Percentiles rank a stretch among this genome's conserved stretches.
Conservation (phyloP, 1,284 basidiomycete genomes). For the Tilletia setariae region DNA sequence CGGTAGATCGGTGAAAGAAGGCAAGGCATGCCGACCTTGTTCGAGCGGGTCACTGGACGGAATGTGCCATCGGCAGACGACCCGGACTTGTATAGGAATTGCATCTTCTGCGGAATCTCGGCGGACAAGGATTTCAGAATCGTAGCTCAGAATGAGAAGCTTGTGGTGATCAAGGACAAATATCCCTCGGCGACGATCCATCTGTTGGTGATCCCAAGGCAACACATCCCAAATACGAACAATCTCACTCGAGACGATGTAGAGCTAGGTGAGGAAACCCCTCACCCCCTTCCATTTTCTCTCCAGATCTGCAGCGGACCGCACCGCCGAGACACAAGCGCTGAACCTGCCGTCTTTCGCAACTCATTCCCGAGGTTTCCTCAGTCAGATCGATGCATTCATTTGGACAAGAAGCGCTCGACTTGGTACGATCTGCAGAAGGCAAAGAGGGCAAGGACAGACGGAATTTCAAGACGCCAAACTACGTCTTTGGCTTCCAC, state of each 20-base stretch:
- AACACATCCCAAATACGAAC: slow-evolving; percentile 57
- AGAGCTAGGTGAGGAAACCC: slow-evolving; percentile 17
- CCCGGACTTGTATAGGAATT: slow-evolving; percentile 33
- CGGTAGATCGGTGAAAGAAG: too few species aligned
- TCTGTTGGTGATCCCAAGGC: slow-evolving; percentile 66
- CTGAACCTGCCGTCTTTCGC: background rate
- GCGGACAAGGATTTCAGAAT: slow-evolving; percentile 62
- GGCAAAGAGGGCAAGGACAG: background rate
- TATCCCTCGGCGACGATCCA: slow-evolving; percentile 65
- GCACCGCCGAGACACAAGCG: background rate
- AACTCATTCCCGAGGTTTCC: background rate
- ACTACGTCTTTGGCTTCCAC: slow-evolving; percentile 42
- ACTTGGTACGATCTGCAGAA: slow-evolving; percentile 36
- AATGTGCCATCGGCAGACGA: slow-evolving; percentile 5
- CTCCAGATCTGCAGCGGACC: background rate
- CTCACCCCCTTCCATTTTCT: background rate
- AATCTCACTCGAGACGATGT: slow-evolving; percentile 15
- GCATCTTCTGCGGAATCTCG: slow-evolving; percentile 64
- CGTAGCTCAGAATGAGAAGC: slow-evolving; percentile 63
- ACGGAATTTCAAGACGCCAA: slow-evolving; percentile 25
- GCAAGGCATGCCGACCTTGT: background rate
- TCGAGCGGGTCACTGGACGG: slow-evolving; percentile 10
- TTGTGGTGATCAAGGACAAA: slow-evolving; percentile 67
- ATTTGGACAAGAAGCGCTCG: slow-evolving; percentile 63
- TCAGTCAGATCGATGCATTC: slow-evolving; percentile 63